These are phyloP conservation scores for Collybiopsis luxurians DNA, from an alignment of 768 basidiomycete genomes.

Conservation along the genomic window DNA sequence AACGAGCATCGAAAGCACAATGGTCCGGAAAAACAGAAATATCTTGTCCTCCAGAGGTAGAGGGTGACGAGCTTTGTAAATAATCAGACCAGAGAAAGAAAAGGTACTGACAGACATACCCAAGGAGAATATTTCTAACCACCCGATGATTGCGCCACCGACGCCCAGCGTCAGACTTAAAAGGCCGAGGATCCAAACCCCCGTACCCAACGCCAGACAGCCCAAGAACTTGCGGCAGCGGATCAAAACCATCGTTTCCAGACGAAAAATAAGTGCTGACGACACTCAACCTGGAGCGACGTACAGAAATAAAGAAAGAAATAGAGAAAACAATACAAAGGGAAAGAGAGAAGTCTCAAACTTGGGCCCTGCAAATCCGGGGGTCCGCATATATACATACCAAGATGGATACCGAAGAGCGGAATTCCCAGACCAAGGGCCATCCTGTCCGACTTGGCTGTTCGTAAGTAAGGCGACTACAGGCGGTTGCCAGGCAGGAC, in stretches of 20 bases:
- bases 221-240: slow-evolving; percentile 17
- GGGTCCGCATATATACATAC: too few relatives aligned
- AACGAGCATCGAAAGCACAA: slow-evolving; percentile 15
- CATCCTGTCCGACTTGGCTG: too few relatives aligned
- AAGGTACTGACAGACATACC: slow-evolving; percentile 6
- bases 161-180: slow-evolving; percentile 14
- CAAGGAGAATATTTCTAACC: slow-evolving; percentile 18
- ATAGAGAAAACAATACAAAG: neutral
- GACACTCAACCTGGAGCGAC: slow-evolving; percentile 10
- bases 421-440: too few relatives aligned
- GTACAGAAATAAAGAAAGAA: neutral
- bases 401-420: too few relatives aligned
- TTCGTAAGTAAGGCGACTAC: too few relatives aligned
- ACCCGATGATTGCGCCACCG: slow-evolving; percentile 16
- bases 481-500: too few relatives aligned
- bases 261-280: neutral
- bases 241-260: slow-evolving; percentile 17
- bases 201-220: slow-evolving; percentile 15
- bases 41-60: slow-evolving; percentile 11
- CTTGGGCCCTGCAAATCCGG: too few relatives aligned
- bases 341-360: neutral
- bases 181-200: slow-evolving; percentile 18
- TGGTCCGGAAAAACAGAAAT: slow-evolving; percentile 15
- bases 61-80: slow-evolving; percentile 11
- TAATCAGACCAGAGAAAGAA: neutral